Percentiles rank a stretch among this genome's conserved stretches.
Conservation (phyloP, 352 stramenopile genomes). For the Lagenidium giganteum region DNA sequence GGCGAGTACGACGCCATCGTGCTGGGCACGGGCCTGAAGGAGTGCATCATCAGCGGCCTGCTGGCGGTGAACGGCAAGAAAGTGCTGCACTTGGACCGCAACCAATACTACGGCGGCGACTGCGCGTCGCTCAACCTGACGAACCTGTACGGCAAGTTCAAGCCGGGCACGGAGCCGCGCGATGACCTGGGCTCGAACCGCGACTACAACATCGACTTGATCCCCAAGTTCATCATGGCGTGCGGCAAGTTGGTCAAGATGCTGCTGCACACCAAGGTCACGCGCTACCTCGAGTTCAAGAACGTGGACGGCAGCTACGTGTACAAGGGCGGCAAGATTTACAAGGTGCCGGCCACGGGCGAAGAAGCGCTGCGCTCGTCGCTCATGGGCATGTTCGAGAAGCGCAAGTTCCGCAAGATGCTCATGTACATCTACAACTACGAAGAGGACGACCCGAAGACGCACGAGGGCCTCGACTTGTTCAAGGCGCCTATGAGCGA, state of each 20-base stretch:
- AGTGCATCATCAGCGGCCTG: constrained; percentile 98
- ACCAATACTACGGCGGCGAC: constrained; percentile 97
- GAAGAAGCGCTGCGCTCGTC: constrained; percentile 95
- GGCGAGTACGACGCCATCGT: constrained; percentile 99
- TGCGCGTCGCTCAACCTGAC: constrained; percentile 98
- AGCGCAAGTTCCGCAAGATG: constrained; percentile 98
- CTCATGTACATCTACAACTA: constrained; percentile 98
- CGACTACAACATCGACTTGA: constrained; percentile 99
- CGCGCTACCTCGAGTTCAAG: constrained; percentile 99
- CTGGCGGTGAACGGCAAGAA: constrained; percentile 93
- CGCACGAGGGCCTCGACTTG: constrained; percentile 90
- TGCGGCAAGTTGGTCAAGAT: constrained; percentile 99
- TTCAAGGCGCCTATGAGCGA: constrained; percentile 96
- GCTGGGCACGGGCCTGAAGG: constrained; percentile 98
- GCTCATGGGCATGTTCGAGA: constrained; percentile 99
- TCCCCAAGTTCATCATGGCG: constrained; percentile 99
- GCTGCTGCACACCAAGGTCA: constrained; percentile 96
- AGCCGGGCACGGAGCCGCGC: constrained; percentile 55
- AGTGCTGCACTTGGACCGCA: constrained; percentile 97
- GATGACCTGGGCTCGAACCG: constrained; percentile 92
- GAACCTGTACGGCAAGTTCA: constrained; percentile 97
- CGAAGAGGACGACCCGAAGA: constrained; percentile 90
- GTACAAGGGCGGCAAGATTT: constrained; percentile 95
- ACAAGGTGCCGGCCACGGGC: constrained; percentile 96
- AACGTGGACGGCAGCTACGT: constrained; percentile 99